Base-by-base conservation (phyloP, 495 filamentous ascomycete genomes). In the Penicillium paradoxum region DNA sequence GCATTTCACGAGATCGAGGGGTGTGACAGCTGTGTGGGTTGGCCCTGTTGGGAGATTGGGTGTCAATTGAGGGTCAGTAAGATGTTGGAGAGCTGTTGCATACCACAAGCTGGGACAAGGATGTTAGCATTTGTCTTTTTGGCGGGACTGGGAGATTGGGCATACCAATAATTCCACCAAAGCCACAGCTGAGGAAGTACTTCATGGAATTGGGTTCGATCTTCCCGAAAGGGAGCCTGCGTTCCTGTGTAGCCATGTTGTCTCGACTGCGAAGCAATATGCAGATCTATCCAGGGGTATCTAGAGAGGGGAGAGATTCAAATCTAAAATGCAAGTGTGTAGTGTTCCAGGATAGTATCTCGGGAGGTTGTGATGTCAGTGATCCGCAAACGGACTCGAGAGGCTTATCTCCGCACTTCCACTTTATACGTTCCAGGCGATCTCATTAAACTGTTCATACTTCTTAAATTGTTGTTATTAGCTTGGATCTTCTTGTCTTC, bases 191-290 rank as follows among this genome's bases (percentile, higher is more conserved):
- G 37, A 65, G 73, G 62, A 87, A 88, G 61, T 88, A 88, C 46
- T 80, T 84, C 46, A 72, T 66, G n/a, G 80, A 80, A 61, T 82
- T 85, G 51, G 83, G 78, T 72, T 86, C 83, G 56, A 88, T 86
- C 66, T 74, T 76, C 61, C 74, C 74, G 62, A 76, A 65, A 38
- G 74, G 73, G 60, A 72, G 68, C 52, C 63, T 72, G 39, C 66
- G 65, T 36, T 76, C 72, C 51, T 70, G 64, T 24, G 39, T 51
- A 11, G 70, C 67, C 73, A 74, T 76, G 34, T 13, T 56, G 38
- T 37, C 2, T 37, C 11, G 6, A 40, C 18, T 32, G 29, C 10
- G 29, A 32, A 32, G 10, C 29, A 11, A 32, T 32, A 32, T 27
- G 29, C 10, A 9, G 7, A 42, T 13, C 21, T 42, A 3, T 7